Evolutionary conservation across 2,329 filamentous ascomycete genomes (phyloP).

Genomic region (Aspergillus aculeatinus): DNA sequence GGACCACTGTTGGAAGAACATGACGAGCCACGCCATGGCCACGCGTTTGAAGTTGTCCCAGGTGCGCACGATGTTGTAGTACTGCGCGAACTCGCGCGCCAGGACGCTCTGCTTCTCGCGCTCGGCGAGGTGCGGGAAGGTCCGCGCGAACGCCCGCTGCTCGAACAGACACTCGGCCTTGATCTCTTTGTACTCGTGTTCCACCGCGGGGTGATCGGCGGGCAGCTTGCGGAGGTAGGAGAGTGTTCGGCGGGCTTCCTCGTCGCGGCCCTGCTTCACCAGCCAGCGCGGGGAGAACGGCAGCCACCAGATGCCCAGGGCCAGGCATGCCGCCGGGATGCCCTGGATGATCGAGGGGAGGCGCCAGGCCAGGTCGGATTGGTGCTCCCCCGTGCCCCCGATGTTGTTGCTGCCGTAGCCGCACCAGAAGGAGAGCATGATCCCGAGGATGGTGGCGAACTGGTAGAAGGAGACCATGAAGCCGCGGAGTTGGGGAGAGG

Average conservation of each 20-base stretch:
- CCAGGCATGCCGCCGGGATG: constrained; percentile 36
- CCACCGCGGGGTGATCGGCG: constrained; percentile 39
- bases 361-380: constrained; percentile 46
- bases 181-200: constrained; percentile 50
- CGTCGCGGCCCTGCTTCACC: constrained; percentile 46
- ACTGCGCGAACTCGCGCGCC: constrained; percentile 51
- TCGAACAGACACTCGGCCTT: constrained; percentile 49
- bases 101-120: constrained; percentile 43
- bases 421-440: constrained; percentile 37
- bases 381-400: constrained; percentile 26
- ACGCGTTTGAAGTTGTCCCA: constrained; percentile 49
- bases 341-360: constrained; percentile 50
- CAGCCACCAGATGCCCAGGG: constrained; percentile 46
- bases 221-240: constrained; percentile 31
- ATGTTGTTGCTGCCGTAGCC: constrained; percentile 47
- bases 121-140: constrained; percentile 44
- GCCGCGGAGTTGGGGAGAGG: constrained; percentile 34
- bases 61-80: constrained; percentile 49
- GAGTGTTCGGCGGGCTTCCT: constrained; percentile 38
- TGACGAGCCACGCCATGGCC: constrained; percentile 45
- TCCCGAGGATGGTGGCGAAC: constrained; percentile 36
- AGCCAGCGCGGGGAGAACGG: constrained; percentile 59
- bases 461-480: constrained; percentile 36
- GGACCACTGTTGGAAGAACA: constrained; percentile 52
- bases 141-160: constrained; percentile 43